These are phyloP conservation scores for Metarhizium humberi DNA, from an alignment of 2,329 filamentous ascomycete genomes.

Conservation along the genomic window DNA sequence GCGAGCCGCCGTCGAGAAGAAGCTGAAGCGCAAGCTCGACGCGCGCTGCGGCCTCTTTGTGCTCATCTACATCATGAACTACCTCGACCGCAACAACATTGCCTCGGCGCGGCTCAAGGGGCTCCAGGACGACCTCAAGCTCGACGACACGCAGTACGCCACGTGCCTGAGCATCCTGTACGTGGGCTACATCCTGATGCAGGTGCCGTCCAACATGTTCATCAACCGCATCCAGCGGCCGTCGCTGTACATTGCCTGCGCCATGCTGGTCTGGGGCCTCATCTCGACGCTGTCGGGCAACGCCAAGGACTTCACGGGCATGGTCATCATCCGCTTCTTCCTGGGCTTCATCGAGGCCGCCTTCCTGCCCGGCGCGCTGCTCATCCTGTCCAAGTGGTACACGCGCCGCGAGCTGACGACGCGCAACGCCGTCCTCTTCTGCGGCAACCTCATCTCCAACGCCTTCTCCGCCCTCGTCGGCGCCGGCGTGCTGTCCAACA, in stretches of 20 bases:
- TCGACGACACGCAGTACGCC: slow-evolving; percentile 51
- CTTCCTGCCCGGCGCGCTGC: slow-evolving; percentile 53
- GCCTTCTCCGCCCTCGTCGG: slow-evolving; percentile 51
- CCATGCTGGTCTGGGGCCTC: slow-evolving; percentile 51
- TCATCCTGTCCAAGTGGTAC: slow-evolving; percentile 59
- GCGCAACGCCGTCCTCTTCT: slow-evolving; percentile 49
- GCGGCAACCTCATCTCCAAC: slow-evolving; percentile 50
- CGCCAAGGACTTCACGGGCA: slow-evolving; percentile 40
- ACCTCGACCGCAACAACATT: slow-evolving; percentile 60
- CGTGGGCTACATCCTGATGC: slow-evolving; percentile 57
- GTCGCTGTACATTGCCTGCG: slow-evolving; percentile 38
- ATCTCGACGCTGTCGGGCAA: slow-evolving; percentile 48
- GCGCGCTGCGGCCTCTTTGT: slow-evolving; percentile 58
- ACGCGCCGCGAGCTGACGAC: slow-evolving; percentile 47
- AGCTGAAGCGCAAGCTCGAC: slow-evolving; percentile 63
- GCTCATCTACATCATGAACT: slow-evolving; percentile 68
- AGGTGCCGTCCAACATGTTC: slow-evolving; percentile 49
- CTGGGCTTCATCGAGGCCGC: slow-evolving; percentile 55
- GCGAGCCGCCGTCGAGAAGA: slow-evolving; percentile 49
- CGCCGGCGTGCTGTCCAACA: slow-evolving; percentile 48
- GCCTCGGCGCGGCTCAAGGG: slow-evolving; percentile 57
- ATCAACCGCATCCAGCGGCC: slow-evolving; percentile 45
- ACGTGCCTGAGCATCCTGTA: slow-evolving; percentile 57
- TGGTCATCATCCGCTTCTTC: slow-evolving; percentile 49
- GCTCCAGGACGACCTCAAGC: slow-evolving; percentile 48